Evolutionary conservation across 345 rosid genomes (phyloP).

Genomic region (Pistacia vera): DNA sequence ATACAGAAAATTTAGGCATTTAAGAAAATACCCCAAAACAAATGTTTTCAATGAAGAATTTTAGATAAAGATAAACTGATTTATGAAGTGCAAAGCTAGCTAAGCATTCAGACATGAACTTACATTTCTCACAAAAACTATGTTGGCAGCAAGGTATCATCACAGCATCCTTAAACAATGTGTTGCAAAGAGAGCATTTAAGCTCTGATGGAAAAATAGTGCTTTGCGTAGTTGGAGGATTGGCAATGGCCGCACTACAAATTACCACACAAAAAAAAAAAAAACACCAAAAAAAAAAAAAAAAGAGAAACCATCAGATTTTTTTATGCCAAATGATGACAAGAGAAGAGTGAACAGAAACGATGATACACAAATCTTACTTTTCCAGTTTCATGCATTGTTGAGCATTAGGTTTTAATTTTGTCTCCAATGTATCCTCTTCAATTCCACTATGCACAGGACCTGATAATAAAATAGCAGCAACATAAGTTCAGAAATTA

Average conservation of each 20-base stretch:
- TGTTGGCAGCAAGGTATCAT: slow-evolving; percentile 68
- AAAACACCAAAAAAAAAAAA: no score
- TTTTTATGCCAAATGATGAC: slow-evolving; percentile 10
- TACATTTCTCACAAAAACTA: slow-evolving; percentile 57
- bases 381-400: slow-evolving; percentile 21
- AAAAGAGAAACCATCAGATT: neutral
- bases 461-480: slow-evolving; percentile 16
- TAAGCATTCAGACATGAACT: slow-evolving; percentile 16
- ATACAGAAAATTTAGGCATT: neutral
- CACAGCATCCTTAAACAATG: slow-evolving; percentile 49
- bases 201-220: slow-evolving; percentile 41
- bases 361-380: slow-evolving; percentile 22
- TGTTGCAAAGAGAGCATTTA: slow-evolving; percentile 46
- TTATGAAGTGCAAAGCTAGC: neutral
- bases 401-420: slow-evolving; percentile 25
- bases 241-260: slow-evolving; percentile 24
- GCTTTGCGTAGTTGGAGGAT: slow-evolving; percentile 24
- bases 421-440: slow-evolving; percentile 14
- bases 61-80: neutral
- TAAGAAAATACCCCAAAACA: neutral
- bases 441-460: slow-evolving; percentile 3
- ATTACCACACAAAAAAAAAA: slow-evolving; percentile 6
- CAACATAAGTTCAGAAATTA: slow-evolving; percentile 9
- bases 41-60: neutral
- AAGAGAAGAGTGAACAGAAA: slow-evolving; percentile 1